Base-by-base conservation (phyloP, 371 early-diverging fungal genomes). In the Lichtheimia corymbifera region DNA sequence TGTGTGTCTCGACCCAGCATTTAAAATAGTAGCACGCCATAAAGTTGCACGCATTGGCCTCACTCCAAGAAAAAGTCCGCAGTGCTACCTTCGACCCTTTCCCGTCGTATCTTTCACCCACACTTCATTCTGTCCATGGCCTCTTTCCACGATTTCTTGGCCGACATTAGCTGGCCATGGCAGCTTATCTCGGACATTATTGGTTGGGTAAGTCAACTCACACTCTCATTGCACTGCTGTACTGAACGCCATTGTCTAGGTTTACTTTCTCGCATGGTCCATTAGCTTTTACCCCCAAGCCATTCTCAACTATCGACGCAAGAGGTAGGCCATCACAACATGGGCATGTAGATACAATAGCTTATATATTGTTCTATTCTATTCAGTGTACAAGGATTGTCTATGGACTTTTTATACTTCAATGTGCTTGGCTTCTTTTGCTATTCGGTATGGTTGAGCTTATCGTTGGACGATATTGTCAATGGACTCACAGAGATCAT, bases 381-480 rank as follows among this genome's bases (percentile, higher is more conserved):
- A 41, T 42, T 45, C 50, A 89, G 90, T 68, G 95, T 95, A 0
- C 84, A 88, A 53, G 96, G 97, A 1, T 75, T 96, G 22, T 96
- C 97, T 0, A 77, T 95, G 15, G 98, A 97, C 72, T 97, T 94
- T 78, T 63, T 95, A 4, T 83, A 83, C 60, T 89, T 91, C 67
- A 96, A 95, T 68, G 83, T 92, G 15, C 73, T 85, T 30, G 97
- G 98, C 5, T 97, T 97, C 58, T 44, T 86, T 0, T 94, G 91
- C 71, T 96, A 96, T 63, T 80, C 93, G 53, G 83, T 89, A 80
- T 51, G 63, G 20, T 28, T 18, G 2, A 24, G 44, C 45, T 14
- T 56, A 20, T 56, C 41, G n/a, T 17, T 43, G n/a, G n/a, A n/a
- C 30, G 24, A 84, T 83, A 53, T 90, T 22, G 94, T 86, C 84